Evolutionary conservation across 2,329 filamentous ascomycete species (phyloP).

Genomic region (Alternaria ventricosa): DNA sequence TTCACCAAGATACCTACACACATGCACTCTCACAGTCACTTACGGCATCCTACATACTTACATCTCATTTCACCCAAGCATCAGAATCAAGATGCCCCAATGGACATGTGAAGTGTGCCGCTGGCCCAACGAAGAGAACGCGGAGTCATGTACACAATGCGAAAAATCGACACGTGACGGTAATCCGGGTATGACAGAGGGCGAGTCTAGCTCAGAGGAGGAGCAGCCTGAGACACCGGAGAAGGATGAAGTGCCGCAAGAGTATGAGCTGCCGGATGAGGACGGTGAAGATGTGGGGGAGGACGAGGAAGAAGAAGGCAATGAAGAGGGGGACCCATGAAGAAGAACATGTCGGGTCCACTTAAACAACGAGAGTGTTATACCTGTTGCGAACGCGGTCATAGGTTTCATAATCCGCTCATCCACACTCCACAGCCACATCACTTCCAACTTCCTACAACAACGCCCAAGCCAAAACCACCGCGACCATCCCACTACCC

Average conservation of each 20-base stretch:
- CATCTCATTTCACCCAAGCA: neutral
- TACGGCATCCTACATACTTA: neutral
- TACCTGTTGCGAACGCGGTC: neutral
- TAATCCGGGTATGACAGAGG: neutral
- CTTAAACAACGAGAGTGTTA: neutral
- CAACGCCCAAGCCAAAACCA: slow-evolving; percentile 26
- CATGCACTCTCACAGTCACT: neutral
- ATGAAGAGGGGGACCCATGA: neutral
- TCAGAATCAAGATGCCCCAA: neutral
- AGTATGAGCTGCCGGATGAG: neutral
- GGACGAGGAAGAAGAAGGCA: neutral
- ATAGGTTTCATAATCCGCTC: neutral
- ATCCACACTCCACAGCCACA: too few species aligned
- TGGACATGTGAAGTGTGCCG: neutral
- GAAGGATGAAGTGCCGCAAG: neutral
- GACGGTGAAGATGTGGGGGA: neutral
- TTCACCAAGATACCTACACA: neutral
- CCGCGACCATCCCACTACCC: slow-evolving; percentile 27
- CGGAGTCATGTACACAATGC: neutral
- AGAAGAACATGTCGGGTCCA: neutral
- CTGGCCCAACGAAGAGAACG: neutral
- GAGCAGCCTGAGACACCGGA: neutral
- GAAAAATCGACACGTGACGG: neutral
- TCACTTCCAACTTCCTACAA: neutral
- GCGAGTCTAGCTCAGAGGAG: neutral